A percentile compares a stretch with the other conserved stretches of the same genome.
Conservation (phyloP, 371 early-diverging fungal genomes). For the Mucor mucedo region DNA sequence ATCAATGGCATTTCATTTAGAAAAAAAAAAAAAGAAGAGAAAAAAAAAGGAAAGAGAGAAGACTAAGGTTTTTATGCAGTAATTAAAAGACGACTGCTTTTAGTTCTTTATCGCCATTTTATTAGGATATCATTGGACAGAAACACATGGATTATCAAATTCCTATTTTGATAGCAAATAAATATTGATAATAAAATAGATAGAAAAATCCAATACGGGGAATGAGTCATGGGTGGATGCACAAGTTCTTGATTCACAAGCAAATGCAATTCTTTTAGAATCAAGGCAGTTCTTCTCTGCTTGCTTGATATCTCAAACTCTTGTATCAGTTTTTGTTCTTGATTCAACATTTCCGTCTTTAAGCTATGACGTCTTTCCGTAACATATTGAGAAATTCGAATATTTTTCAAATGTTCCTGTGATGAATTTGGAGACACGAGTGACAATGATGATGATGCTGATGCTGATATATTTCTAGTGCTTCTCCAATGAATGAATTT, state of each 20-base stretch:
- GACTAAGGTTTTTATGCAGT: not conserved
- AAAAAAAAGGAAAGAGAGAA: constrained; percentile 7
- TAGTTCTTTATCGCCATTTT: constrained; percentile 1
- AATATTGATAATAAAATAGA: constrained; percentile 9
- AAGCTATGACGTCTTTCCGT: constrained; percentile 27
- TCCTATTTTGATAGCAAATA: constrained; percentile 19
- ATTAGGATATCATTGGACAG: not conserved
- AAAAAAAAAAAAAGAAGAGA: constrained; percentile 5
- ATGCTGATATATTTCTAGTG: not conserved
- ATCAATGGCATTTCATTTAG: constrained; percentile 8
- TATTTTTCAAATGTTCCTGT: constrained; percentile 15
- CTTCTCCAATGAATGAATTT: constrained; percentile 24
- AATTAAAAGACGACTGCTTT: not conserved
- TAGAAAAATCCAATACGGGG: constrained; percentile 14
- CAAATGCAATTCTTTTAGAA: constrained; percentile 16
- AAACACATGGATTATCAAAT: constrained; percentile 3
- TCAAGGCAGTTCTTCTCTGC: constrained; percentile 13
- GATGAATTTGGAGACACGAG: not conserved
- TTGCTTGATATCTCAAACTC: constrained; percentile 19
- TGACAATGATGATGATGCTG: not conserved
- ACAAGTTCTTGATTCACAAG: constrained; percentile 5
- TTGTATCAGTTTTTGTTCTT: constrained; percentile 26
- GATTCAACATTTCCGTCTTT: constrained; percentile 28
- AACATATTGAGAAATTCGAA: constrained; percentile 25
- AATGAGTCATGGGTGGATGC: not conserved